These are phyloP conservation scores for Apiospora arundinis DNA, from an alignment of 2,329 filamentous ascomycete species.

Conservation along the genomic window DNA sequence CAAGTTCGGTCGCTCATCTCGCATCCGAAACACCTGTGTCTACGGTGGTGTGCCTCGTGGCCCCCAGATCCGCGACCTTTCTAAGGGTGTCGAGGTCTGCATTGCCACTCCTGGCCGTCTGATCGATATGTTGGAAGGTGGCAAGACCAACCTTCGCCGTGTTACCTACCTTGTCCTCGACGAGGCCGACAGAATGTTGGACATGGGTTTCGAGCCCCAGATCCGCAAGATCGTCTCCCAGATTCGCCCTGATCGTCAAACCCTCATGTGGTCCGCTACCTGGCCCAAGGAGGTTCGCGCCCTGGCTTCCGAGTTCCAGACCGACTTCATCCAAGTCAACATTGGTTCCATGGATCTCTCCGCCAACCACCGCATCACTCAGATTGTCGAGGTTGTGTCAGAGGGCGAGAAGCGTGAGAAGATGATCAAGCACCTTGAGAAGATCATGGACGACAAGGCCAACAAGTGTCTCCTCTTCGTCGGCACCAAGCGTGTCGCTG, in stretches of 20 bases:
- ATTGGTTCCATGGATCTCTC: conserved; percentile 95
- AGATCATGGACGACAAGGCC: conserved; percentile 94
- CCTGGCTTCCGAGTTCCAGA: conserved; percentile 87
- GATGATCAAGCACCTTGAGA: conserved; percentile 97
- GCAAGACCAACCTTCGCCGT: conserved; percentile 96
- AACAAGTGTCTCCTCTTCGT: conserved; percentile 98
- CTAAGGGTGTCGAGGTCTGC: conserved; percentile 95
- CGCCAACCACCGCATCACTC: conserved; percentile 96
- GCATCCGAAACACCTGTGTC: conserved; percentile 97
- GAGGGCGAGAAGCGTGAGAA: conserved; percentile 97
- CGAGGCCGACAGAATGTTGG: conserved; percentile 98
- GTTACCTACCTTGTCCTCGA: conserved; percentile 98
- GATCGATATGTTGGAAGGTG: conserved; percentile 97
- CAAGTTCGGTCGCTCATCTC: conserved; percentile 97
- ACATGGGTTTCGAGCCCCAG: conserved; percentile 99
- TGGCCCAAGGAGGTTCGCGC: conserved; percentile 99
- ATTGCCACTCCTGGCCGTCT: conserved; percentile 97
- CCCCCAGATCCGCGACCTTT: conserved; percentile 92
- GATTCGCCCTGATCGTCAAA: conserved; percentile 97
- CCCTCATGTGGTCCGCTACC: conserved; percentile 99
- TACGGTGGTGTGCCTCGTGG: conserved; percentile 99
- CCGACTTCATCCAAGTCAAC: conserved; percentile 98
- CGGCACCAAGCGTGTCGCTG: conserved; percentile 91
- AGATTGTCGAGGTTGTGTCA: conserved; percentile 94
- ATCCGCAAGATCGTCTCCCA: conserved; percentile 98